Base-by-base conservation (phyloP, 23 red algal genomes). In the Cyanidioschyzon merolae region DNA sequence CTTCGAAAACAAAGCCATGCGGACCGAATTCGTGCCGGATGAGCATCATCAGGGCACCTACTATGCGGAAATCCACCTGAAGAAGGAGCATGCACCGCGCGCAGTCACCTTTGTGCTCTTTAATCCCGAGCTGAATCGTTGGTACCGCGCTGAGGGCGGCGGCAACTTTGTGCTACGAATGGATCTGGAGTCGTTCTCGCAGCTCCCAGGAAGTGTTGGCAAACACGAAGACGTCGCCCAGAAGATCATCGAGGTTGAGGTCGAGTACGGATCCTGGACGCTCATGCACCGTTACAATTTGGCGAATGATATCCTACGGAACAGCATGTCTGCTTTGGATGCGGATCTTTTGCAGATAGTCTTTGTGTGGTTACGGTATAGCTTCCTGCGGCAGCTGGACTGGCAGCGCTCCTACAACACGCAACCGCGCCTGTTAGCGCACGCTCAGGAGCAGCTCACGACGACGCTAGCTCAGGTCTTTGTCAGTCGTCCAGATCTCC, bases 191-290 rank as follows among this genome's bases (percentile, higher is more conserved):
- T 25, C 63, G 7, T 25, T 35, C 63, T 32, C 21, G 12, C 12
- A 25, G 12, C 63, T 71, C 7, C 63, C 63, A 7, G 63, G 63
- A 17, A 32, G n/a, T 27, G 63, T 35, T 35, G 63, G 63, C 7
- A 32, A 35, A 7, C 63, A 71, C 63, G 63, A 25, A 25, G 63
- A 71, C 29, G 30, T 71, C 29, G 63, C 63, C 29, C 85, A 95
- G n/a, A 50, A 80, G 16, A 74, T 95, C 15, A 85, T 95, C 34
- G 90, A 95, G 58, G 71, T 77, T 74, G 90, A 95, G 59, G 84
- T 95, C 85, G 86, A 95, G 54, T 95, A 89, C 45, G 86, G 86
- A 26, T 95, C 90, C 63, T 95, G 90, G 90, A 95, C 90, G 37
- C 83, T 95, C 2, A 95, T 95, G 90, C 90, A 95, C 63, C 81